Evolutionary conservation across 176 grass and related monocot genomes (phyloP), one percentile per base, ranked within the genome.

Genomic region (Hsuehochloa calcarea): DNA sequence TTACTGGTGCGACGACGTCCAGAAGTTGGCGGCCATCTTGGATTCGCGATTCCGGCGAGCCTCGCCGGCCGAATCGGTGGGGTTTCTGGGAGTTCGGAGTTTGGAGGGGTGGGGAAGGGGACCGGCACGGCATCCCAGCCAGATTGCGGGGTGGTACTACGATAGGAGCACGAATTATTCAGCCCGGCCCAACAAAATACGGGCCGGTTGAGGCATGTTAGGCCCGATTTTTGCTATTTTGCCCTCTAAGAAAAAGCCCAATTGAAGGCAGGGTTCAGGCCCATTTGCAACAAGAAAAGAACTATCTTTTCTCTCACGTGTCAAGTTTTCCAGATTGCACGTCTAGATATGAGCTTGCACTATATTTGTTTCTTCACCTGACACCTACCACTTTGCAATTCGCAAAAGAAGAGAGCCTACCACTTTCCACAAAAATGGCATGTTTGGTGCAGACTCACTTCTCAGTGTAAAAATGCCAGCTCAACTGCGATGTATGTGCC

Each of bases 11-110:
- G 92, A 94, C 9, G 92, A 94, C 25, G 90, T 40, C 92, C 90
- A 94, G 87, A 94, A 94, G 78, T 94, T 94, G 52, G 92, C 87
- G 5, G 87, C 92, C 92, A 94, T 94, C 31, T 22, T 29, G 47
- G 50, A 10, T 17, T 11, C 12, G 20, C 37, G 70, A 77, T 29
- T 74, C 78, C 78, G 65, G 84, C 73, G 67, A 86, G 65, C 3
- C 70, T 60, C 69, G 29, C 69, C 70, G 87, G 69, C 22, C 29
- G 82, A 56, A 74, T 47, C 46, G 69, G 60, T 6, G 41, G 64
- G 22, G 5, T 16, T 14, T 11, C 39, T 2, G 68, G 40, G 70
- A 74, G 56, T 23, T 74, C 45, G 43, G 75, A 38, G 75, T 58
- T 58, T 3, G 59, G 70, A 38, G 41, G 60, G n/a, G 56, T 51